Base-by-base conservation (phyloP, 306 rosid genomes). In the Mimosa bimucronata region DNA sequence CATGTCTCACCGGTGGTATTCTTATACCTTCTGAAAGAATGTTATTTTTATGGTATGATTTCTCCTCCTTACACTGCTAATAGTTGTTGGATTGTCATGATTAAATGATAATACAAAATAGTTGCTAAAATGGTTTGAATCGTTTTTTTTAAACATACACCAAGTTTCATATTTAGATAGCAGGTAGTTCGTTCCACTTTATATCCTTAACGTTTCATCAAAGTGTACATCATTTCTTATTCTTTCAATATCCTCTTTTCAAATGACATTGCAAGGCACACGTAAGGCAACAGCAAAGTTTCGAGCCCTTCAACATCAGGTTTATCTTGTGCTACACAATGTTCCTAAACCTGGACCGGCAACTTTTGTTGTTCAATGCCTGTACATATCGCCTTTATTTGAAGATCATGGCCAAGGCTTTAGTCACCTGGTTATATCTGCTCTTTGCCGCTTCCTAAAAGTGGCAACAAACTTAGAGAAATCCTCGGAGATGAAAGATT, bases 291-390 rank as follows among this genome's bases (percentile, higher is more conserved):
- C 97, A 21, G 86, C 82, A 82, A 96, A 91, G 89, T 96, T 96
- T 84, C 94, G 90, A 81, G 91, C 86, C 41, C 98, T 96, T 91
- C 98, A 96, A 79, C 85, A 93, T 29, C 97, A 90, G 77, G 88
- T 96, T 15, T 82, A 53, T 87, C 90, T 89, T 74, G 98, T 83
- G 78, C 94, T 96, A 44, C 91, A 86, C 41, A 95, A 93, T 81
- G 86, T 80, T 80, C 99, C 98, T 73, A 90, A 85, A 80, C 93
- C 91, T 76, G 99, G 96, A 81, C 98, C 99, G 55, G 89, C 91
- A 78, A 81, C 92, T 71, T 96, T 93, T 87, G 83, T 88, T 85
- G 83, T 89, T 75, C 97, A 84, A 66, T 93, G 99, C 85, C 87
- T 93, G 75, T 91, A 88, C 73, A 88, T 88, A 77, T 77, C 92